phyloP scores from a whole-genome alignment of 2,329 filamentous ascomycete species.

The Gnomoniopsis sp. region DNA sequence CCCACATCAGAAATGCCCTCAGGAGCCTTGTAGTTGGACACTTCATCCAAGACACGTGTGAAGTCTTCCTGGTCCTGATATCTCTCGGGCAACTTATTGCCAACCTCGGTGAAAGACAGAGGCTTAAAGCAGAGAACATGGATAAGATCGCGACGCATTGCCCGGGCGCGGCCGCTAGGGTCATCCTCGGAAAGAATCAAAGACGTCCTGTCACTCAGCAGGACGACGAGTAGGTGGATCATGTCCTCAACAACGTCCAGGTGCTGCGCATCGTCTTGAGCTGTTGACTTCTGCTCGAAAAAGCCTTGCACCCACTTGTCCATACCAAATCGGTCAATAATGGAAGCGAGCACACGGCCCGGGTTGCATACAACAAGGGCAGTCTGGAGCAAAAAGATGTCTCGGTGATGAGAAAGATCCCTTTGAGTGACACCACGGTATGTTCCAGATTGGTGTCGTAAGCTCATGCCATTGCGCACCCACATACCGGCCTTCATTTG shows the following conservation, averaged over 20 bases:
- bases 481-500: constrained; percentile 99
- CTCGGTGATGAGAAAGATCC: constrained; percentile 90
- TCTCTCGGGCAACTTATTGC: constrained; percentile 80
- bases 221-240: constrained; percentile 85
- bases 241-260: constrained; percentile 95
- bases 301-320: constrained; percentile 81
- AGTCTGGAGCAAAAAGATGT: constrained; percentile 90
- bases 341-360: constrained; percentile 78
- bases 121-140: constrained; percentile 97
- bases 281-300: constrained; percentile 68
- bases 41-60: constrained; percentile 76
- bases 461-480: constrained; percentile 95
- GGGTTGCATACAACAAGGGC: constrained; percentile 84
- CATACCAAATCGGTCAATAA: constrained; percentile 89
- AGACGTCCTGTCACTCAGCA: constrained; percentile 84
- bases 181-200: constrained; percentile 68
- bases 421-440: constrained; percentile 87
- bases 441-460: constrained; percentile 90
- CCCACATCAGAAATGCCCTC: constrained; percentile 91
- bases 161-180: constrained; percentile 60
- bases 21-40: constrained; percentile 84
- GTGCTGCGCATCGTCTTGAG: constrained; percentile 82
- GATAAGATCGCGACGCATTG: constrained; percentile 83
- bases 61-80: constrained; percentile 88
- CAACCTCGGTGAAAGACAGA: constrained; percentile 89